Evolutionary conservation across 768 basidiomycete species (phyloP), one percentile per base, ranked within the genome.

Genomic region (Dentipellis sp.): DNA sequence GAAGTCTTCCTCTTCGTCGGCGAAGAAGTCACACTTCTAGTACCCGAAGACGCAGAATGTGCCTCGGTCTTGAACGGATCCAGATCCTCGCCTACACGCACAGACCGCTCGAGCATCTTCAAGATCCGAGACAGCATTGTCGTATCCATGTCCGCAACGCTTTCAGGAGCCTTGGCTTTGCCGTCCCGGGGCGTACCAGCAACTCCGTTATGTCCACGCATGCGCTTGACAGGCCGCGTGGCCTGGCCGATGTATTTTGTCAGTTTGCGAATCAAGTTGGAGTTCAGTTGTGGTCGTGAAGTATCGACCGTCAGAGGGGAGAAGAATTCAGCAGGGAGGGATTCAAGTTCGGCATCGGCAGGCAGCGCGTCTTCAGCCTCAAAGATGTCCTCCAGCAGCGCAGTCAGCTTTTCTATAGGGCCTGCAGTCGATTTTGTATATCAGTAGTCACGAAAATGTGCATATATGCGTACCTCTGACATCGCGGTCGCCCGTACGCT

Each of bases 371-470:
- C 93, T 62, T 90, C 84, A 0, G 88, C 83, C 59, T 88, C 85
- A 55, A 95, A 88, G 14, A 97, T 78, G 54, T 95, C 92, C 60
- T 93, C 90, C 1, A 95, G 72, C 16, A 91, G 71, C 2, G 82
- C 81, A 0, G 73, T 75, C 10, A 98, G 75, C 67, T 89, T 94
- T 64, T 94, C 87, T 4, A 88, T 68, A 0, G 88, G 86, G 1
- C 70, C 87, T 86, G 57, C 40, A 29, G 5, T 45, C 4, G 16
- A 45, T 45, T 5, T n/a, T 11, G 21, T 49, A 23, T 14, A 21
- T 14, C 19, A 42, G 19, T 35, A 22, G 48, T 53, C 56, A 54
- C 23, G 39, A 36, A 12, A 47, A 4, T 17, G 10, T 10, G 23
- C 5, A 11, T 21, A 36, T 52, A 5, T 29, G 51, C 69, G 48